Conservation (phyloP, 495 filamentous ascomycete species). For the Xylaria telfairii region DNA sequence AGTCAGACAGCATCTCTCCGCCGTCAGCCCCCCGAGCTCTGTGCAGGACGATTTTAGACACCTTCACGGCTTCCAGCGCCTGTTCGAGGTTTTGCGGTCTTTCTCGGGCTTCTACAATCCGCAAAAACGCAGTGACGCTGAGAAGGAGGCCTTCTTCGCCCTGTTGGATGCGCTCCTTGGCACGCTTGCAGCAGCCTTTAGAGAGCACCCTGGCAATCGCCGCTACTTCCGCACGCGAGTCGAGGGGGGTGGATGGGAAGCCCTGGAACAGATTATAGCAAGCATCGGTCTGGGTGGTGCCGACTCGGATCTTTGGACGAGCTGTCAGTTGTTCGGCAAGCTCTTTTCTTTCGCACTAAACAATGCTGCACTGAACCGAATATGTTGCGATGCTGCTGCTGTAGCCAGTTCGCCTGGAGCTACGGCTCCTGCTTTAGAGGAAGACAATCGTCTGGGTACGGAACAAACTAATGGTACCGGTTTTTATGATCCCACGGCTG, state of each 20-base stretch:
- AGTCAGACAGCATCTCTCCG: constrained; percentile 56
- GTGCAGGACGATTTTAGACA: constrained; percentile 83
- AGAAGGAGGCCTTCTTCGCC: constrained; percentile 68
- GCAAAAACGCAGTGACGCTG: constrained; percentile 60
- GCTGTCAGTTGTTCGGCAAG: constrained; percentile 80
- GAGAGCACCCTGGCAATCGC: constrained; percentile 82
- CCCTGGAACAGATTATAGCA: constrained; percentile 72
- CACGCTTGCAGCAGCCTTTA: constrained; percentile 76
- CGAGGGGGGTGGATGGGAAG: constrained; percentile 75
- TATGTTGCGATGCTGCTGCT: constrained; percentile 49
- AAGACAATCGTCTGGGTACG: not conserved
- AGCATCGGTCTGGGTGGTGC: constrained; percentile 64
- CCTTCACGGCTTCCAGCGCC: constrained; percentile 76
- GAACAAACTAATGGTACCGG: constrained; percentile 14
- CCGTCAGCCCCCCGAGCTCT: constrained; percentile 47
- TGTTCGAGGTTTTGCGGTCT: constrained; percentile 70
- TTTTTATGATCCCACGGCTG: constrained; percentile 36
- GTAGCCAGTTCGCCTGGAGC: not conserved
- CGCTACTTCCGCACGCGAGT: constrained; percentile 81
- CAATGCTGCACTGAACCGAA: constrained; percentile 67
- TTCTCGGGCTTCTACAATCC: constrained; percentile 76
- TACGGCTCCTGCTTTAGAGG: not conserved
- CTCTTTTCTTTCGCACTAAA: constrained; percentile 84
- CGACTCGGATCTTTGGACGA: constrained; percentile 64
- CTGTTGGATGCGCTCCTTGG: constrained; percentile 73